phyloP scores from a whole-genome alignment of 495 filamentous ascomycete species.

The Choiromyces venosus region DNA sequence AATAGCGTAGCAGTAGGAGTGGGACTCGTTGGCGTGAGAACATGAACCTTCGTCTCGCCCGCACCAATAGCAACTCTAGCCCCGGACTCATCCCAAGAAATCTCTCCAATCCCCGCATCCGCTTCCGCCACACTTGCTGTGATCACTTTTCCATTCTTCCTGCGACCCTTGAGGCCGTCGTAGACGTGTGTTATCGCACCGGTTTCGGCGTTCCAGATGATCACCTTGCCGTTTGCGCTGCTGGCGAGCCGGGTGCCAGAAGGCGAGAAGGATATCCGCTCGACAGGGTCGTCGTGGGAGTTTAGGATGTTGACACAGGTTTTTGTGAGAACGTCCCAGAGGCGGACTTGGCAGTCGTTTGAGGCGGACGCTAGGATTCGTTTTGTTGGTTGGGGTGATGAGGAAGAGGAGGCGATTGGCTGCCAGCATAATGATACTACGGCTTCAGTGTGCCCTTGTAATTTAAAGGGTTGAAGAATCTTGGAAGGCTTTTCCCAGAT shows the following conservation, averaged over 20 bases:
- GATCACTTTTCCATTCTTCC: constrained; percentile 28
- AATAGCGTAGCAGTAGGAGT: background rate
- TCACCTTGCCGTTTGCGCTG: constrained; percentile 33
- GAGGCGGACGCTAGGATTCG: constrained; percentile 39
- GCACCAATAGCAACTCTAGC: constrained; percentile 36
- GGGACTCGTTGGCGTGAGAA: constrained; percentile 1
- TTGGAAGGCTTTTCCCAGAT: constrained; percentile 36
- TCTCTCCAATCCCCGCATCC: constrained; percentile 28
- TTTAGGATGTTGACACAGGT: constrained; percentile 26
- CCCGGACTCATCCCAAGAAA: constrained; percentile 38
- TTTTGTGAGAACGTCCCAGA: constrained; percentile 34
- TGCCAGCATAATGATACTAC: constrained; percentile 37
- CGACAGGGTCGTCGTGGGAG: constrained; percentile 34
- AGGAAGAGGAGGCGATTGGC: constrained; percentile 14
- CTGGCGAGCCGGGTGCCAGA: constrained; percentile 36
- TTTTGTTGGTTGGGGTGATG: constrained; percentile 9
- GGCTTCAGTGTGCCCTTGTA: constrained; percentile 23
- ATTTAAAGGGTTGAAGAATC: constrained; percentile 16
- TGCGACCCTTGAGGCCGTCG: constrained; percentile 31
- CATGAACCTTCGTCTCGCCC: constrained; percentile 36
- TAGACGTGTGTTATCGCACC: constrained; percentile 39
- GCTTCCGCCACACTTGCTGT: constrained; percentile 7
- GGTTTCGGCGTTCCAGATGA: constrained; percentile 34
- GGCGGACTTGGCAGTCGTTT: constrained; percentile 33
- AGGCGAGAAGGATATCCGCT: constrained; percentile 40